Evolutionary conservation across 1,139 yeast genomes (phyloP).

Genomic region (Pichia sp.): DNA sequence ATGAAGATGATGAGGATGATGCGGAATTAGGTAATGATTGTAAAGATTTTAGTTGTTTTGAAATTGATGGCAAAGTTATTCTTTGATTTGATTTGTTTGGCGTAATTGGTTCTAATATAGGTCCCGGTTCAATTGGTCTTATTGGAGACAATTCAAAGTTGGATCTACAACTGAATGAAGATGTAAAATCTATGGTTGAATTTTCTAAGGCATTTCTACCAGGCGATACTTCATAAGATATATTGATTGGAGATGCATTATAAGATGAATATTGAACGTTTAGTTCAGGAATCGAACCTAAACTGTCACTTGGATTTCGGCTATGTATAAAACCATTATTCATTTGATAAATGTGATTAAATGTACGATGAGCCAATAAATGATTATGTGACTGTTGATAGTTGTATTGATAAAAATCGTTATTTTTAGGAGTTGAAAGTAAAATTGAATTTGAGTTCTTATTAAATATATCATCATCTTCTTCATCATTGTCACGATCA

Average conservation of each 20-base stretch:
- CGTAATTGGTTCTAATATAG: slow-evolving; percentile 42
- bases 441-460: neutral
- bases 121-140: slow-evolving; percentile 45
- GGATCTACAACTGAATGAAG: slow-evolving; percentile 62
- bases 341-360: slow-evolving; percentile 2
- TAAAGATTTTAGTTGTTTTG: slow-evolving; percentile 18
- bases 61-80: slow-evolving; percentile 12
- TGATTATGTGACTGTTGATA: neutral
- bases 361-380: neutral
- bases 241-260: slow-evolving; percentile 13
- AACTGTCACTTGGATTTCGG: slow-evolving; percentile 6
- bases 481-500: neutral
- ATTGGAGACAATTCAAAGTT: slow-evolving; percentile 60
- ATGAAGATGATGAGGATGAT: slow-evolving; percentile 17
- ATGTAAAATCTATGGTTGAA: slow-evolving; percentile 30
- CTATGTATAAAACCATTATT: neutral
- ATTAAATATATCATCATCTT: neutral
- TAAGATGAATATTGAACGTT: slow-evolving; percentile 36
- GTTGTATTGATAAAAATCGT: neutral
- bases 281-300: slow-evolving; percentile 33
- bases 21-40: too few relatives aligned
- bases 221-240: slow-evolving; percentile 12
- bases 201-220: slow-evolving; percentile 5
- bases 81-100: slow-evolving; percentile 35
- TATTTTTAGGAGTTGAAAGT: neutral